Base-by-base conservation (phyloP, 1,284 basidiomycete genomes). In the Pyrrhoderma noxium region DNA sequence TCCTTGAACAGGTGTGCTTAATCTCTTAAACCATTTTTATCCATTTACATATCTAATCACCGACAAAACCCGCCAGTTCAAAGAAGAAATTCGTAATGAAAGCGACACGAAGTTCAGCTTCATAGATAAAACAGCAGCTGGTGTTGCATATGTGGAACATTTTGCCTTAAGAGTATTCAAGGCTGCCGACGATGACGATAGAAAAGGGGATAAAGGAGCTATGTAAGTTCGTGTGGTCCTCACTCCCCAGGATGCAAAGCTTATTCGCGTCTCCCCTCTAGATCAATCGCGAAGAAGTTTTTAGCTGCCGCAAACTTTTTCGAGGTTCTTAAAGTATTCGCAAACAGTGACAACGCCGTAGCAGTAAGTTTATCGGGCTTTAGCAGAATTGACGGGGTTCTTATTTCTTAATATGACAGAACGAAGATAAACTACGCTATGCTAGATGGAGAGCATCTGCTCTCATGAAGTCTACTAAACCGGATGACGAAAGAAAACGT, bases 361-460 rank as follows among this genome's bases (percentile, higher is more conserved):
- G 60, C 60, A 47, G 43, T 56, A 18, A 52, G 50, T 48, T 2
- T 25, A 8, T 35, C 43, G n/a, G n/a, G n/a, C n/a, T n/a, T n/a
- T n/a, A n/a, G n/a, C n/a, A n/a, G n/a, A n/a, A n/a, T n/a, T n/a
- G n/a, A n/a, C n/a, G n/a, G n/a, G n/a, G n/a, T n/a, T 21, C 14
- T 39, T 19, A 14, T 23, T 38, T 14, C 18, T 5, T 5, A 31
- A 5, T 31, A 31, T 31, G 5, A 31, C 54, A 90, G 86, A 76
- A 77, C 53, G 75, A 77, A 54, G 84, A 84, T 56, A 94, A 93
- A 68, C 79, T 91, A 47, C 82, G 79, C 50, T 95, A 95, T 65
- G 77, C 90, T 5, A 93, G 93, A 67, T 94, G 92, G 92, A 93
- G 93, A 65, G 92, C 92, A 27, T 80, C 85, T 4, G 89, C 93